Base-by-base conservation (phyloP, 2,329 filamentous ascomycete species). In the Xylaria digitata region DNA sequence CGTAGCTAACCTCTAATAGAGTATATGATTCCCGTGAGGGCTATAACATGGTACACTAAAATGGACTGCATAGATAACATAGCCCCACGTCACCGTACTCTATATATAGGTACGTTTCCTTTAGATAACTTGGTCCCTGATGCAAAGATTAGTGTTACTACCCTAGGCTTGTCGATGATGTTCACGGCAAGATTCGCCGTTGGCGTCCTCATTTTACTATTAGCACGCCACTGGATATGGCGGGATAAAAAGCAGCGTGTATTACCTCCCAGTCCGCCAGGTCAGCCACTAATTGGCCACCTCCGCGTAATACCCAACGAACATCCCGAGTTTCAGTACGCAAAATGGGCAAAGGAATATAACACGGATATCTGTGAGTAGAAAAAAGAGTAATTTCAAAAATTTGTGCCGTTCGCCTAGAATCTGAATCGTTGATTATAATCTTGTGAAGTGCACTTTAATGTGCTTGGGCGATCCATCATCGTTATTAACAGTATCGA, bases 401-500 rank as follows among this genome's bases (percentile, higher is more conserved):
- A 30, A 13, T 21, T 45, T 32, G 15, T n/a, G 48, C 3, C 32
- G 11, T 32, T n/a, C 2, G 3, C n/a, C 40, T n/a, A n/a, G n/a
- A 26, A 7, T 32, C 11, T 1, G 1, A 9, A 34, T 63, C 19
- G 11, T 34, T 63, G 3, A 57, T 53, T 19, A 43, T 19, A 9
- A 19, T 43, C 19, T 32, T 37, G 13, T 11, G 13, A 50, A 64
- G 48, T 76, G 6, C 71, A 71, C 53, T 72, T 78, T 56, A 75
- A 73, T 49, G 70, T 75, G 19, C 71, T 82, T 70, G 65, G 78
- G 70, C 77, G 78, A 68, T 64, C 76, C 5, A 73, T 83, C 61
- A 75, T 85, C 37, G 79, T 84, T 1, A 75, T 85, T 34, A 83
- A 84, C 73, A 82, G 79, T 50, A 75, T 79, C 6, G 74, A 79